Evolutionary conservation across 2,329 filamentous ascomycete genomes (phyloP), one percentile per base, ranked within the genome.

Genomic region (Monosporascus cannonballus): DNA sequence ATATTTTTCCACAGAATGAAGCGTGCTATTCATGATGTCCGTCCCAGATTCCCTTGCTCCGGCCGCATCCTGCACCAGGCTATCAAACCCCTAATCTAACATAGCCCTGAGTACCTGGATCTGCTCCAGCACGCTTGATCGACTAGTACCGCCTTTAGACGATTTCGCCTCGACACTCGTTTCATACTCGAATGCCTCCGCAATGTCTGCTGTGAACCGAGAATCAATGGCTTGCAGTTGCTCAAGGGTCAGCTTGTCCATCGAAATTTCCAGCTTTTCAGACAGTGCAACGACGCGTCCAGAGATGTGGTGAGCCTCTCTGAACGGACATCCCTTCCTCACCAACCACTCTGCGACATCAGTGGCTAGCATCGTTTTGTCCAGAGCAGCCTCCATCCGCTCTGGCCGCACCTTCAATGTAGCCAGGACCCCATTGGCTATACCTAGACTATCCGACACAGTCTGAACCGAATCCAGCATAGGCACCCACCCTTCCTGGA

Each of bases 221-320:
- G 71, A 62, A 27, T 90, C 86, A 14, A 92, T 79, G 11, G 72
- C 76, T 71, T 89, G 76, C 49, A 91, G 73, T 64, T 90, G 83
- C 67, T 84, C 78, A 47, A 87, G 71, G 1, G 76, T 79, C 25
- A 27, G 25, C 25, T 27, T 74, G 61, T 90, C 84, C 84, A 91
- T 90, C 14, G 84, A 76, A 3, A 78, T 75, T 27, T 75, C 75
- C 58, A 77, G 72, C 52, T 83, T 75, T 69, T 91, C 87, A 0
- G 85, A 83, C 46, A 86, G 67, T 15, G 85, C 84, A n/a, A 92
- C 87, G 1, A 86, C 79, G 41, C 81, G 79, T 20, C 88, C 87
- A 34, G 84, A 85, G 61, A 90, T 87, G 67, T 90, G 87, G 64
- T 91, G 88, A 17, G 87, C 87, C 71, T 90, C 86, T 45, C 88